These are phyloP conservation scores for Erodium moschatum DNA, from an alignment of 441 rosid species.

Conservation along the genomic window DNA sequence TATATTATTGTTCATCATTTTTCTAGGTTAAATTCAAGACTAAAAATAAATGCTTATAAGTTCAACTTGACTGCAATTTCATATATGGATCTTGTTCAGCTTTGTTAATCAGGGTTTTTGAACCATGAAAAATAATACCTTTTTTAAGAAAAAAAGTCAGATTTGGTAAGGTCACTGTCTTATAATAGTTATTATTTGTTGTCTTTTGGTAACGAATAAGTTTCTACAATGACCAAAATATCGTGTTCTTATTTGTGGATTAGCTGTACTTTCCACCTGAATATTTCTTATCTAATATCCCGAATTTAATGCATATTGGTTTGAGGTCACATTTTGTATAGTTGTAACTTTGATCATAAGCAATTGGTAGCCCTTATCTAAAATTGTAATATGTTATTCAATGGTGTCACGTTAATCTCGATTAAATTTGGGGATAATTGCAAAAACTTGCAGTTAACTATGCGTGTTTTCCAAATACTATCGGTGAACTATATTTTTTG, in stretches of 20 bases:
- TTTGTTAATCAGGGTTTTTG: neutral
- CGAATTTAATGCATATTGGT: neutral
- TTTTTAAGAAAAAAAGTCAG: too few species aligned
- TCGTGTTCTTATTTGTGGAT: neutral
- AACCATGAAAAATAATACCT: neutral
- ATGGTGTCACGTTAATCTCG: neutral
- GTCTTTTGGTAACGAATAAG: neutral
- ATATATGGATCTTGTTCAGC: neutral
- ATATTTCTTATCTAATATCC: neutral
- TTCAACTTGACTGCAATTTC: neutral
- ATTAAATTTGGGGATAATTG: neutral
- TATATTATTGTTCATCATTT: neutral
- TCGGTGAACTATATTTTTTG: too few species aligned
- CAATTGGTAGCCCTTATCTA: neutral
- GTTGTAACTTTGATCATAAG: neutral
- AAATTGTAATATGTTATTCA: neutral
- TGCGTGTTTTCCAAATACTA: too few species aligned
- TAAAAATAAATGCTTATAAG: neutral
- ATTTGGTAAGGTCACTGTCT: neutral
- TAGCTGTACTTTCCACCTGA: neutral
- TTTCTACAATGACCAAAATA: neutral
- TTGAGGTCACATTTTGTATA: neutral
- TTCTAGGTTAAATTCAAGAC: neutral
- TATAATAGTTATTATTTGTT: neutral
- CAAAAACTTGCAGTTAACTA: too few species aligned